These are phyloP conservation scores for Artemisia tridentata DNA, from an alignment of 129 eudicot genomes.

Conservation along the genomic window DNA sequence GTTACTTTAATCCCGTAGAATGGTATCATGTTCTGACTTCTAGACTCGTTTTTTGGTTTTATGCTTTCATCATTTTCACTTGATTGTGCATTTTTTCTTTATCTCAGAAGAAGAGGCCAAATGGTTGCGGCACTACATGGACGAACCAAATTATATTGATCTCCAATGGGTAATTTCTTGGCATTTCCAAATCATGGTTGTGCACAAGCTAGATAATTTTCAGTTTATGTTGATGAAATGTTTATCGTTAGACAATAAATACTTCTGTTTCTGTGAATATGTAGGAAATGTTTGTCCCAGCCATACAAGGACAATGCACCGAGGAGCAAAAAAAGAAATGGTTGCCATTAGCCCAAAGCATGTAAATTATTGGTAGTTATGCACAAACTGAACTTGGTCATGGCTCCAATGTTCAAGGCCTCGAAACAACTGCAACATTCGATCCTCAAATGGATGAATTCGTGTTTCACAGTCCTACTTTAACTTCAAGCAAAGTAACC, in stretches of 20 bases:
- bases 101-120: slow-evolving; percentile 82
- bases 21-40: neutral
- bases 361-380: slow-evolving; percentile 96
- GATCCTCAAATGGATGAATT: slow-evolving; percentile 84
- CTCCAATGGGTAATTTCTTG: slow-evolving; percentile 75
- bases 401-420: slow-evolving; percentile 99
- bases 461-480: slow-evolving; percentile 80
- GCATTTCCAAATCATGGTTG: neutral
- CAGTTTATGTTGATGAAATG: neutral
- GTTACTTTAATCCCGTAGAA: slow-evolving; percentile 10
- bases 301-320: slow-evolving; percentile 83
- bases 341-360: slow-evolving; percentile 85
- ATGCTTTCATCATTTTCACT: neutral
- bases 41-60: neutral
- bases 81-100: neutral
- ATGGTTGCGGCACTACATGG: slow-evolving; percentile 67
- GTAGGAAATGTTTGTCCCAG: slow-evolving; percentile 92
- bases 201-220: neutral
- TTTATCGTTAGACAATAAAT: neutral
- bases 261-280: neutral
- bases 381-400: slow-evolving; percentile 99
- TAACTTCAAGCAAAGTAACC: slow-evolving; percentile 97
- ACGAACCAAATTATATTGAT: slow-evolving; percentile 88
- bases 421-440: slow-evolving; percentile 96
- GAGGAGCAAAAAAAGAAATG: slow-evolving; percentile 86